These are phyloP conservation scores for Begonia peltatifolia DNA, from an alignment of 306 rosid genomes.

Conservation along the genomic window DNA sequence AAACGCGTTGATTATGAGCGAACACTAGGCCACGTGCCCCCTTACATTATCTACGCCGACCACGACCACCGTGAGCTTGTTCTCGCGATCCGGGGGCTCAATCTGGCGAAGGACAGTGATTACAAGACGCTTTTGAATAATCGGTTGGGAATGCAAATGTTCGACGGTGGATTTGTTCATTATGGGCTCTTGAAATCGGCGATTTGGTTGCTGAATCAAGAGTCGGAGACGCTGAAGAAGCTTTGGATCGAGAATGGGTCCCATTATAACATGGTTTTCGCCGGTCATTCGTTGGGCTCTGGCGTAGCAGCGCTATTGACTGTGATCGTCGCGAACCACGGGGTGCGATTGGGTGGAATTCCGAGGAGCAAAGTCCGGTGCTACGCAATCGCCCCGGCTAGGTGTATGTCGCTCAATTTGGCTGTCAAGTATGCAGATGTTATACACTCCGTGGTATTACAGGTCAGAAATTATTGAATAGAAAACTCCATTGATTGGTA, in stretches of 20 bases:
- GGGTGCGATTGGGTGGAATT: constrained; percentile 51
- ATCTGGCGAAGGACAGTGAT: constrained; percentile 55
- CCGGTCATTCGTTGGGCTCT: constrained; percentile 81
- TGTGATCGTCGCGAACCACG: constrained; percentile 47
- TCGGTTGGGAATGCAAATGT: constrained; percentile 62
- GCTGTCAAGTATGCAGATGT: constrained; percentile 94
- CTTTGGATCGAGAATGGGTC: constrained; percentile 65
- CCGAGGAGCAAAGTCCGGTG: constrained; percentile 50
- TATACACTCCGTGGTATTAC: constrained; percentile 60
- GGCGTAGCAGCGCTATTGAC: constrained; percentile 77
- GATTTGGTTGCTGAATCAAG: constrained; percentile 56
- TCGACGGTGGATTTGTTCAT: constrained; percentile 84
- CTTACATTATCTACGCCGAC: constrained; percentile 69
- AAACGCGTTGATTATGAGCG: constrained; percentile 47
- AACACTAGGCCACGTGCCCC: constrained; percentile 49
- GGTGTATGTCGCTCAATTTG: constrained; percentile 90
- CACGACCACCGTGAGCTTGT: constrained; percentile 58
- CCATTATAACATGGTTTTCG: constrained; percentile 52
- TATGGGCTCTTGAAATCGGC: constrained; percentile 76
- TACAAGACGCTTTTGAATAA: constrained; percentile 54
- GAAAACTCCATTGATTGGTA: too few species aligned
- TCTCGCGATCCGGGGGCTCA: constrained; percentile 71
- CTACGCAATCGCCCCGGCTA: constrained; percentile 75
- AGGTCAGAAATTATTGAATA: constrained; percentile 22
- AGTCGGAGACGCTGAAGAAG: constrained; percentile 49